Evolutionary conservation across 2,329 filamentous ascomycete genomes (phyloP).

Genomic region (Monosporascus sp.): DNA sequence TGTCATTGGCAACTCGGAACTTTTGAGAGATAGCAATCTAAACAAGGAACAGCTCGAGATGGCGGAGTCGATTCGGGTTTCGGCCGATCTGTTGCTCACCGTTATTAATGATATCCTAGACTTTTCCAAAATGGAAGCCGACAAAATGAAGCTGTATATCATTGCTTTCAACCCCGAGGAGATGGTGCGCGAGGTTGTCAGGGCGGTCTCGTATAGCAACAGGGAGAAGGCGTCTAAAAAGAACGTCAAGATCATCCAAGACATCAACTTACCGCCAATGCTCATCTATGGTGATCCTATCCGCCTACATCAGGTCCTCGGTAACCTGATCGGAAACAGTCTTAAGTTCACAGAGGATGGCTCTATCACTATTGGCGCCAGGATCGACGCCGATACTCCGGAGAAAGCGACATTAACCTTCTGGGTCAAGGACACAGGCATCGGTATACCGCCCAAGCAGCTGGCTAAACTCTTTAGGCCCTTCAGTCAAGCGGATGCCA

Average conservation of each 20-base stretch:
- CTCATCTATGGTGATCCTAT: conserved; percentile 63
- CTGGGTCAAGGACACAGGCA: conserved; percentile 84
- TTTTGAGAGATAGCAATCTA: conserved; percentile 70
- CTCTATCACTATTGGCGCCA: conserved; percentile 76
- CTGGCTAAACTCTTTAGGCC: conserved; percentile 84
- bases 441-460: conserved; percentile 80
- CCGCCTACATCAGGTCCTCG: conserved; percentile 62
- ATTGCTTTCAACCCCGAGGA: conserved; percentile 63
- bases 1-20: conserved; percentile 83
- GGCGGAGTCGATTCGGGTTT: conserved; percentile 80
- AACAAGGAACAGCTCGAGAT: conserved; percentile 77
- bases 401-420: conserved; percentile 72
- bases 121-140: conserved; percentile 89
- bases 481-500: conserved; percentile 88
- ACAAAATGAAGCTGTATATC: conserved; percentile 76
- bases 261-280: conserved; percentile 72
- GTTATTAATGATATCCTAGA: conserved; percentile 97
- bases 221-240: conserved; percentile 57
- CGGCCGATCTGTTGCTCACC: conserved; percentile 78
- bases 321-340: conserved; percentile 86
- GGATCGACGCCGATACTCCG: conserved; percentile 64
- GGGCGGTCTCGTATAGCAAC: conserved; percentile 62
- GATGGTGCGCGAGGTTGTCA: conserved; percentile 62
- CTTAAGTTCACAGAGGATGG: conserved; percentile 90
- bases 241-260: conserved; percentile 59